These are phyloP conservation scores for Camellia sinensis DNA, from an alignment of 148 eudicot species.

Conservation along the genomic window DNA sequence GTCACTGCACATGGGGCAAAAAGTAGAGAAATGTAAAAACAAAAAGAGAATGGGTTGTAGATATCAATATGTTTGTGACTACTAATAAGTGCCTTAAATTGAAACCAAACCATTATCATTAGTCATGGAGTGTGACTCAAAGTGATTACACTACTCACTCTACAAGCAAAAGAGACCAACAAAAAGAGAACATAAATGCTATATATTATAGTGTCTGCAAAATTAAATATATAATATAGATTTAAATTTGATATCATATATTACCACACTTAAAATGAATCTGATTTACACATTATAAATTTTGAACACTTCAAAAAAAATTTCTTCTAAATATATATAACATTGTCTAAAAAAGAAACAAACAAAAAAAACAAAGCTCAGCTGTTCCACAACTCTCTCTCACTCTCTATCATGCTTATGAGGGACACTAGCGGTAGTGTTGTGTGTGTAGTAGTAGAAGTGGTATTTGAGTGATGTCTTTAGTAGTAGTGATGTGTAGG, in stretches of 20 bases:
- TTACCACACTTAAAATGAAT: no score
- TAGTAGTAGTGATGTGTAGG: conserved; percentile 16
- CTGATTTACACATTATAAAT: no score
- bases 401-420: not conserved
- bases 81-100: conserved; percentile 5
- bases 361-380: not conserved
- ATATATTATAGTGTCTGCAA: no score
- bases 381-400: not conserved
- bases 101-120: not conserved
- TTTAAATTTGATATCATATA: no score
- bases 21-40: not conserved
- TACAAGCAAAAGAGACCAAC: not conserved
- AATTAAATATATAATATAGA: no score
- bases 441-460: not conserved
- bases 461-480: conserved; percentile 5
- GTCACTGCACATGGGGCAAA: not conserved
- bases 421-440: not conserved
- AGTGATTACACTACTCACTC: conserved; percentile 4
- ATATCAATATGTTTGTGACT: not conserved
- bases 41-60: not conserved
- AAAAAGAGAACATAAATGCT: not conserved
- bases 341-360: no score
- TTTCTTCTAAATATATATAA: no score
- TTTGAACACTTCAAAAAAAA: no score
- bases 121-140: conserved; percentile 9